Percentiles rank a stretch among this genome's conserved stretches.
Conservation (phyloP, 164 flowering plant genomes). For the Vitis riparia region DNA sequence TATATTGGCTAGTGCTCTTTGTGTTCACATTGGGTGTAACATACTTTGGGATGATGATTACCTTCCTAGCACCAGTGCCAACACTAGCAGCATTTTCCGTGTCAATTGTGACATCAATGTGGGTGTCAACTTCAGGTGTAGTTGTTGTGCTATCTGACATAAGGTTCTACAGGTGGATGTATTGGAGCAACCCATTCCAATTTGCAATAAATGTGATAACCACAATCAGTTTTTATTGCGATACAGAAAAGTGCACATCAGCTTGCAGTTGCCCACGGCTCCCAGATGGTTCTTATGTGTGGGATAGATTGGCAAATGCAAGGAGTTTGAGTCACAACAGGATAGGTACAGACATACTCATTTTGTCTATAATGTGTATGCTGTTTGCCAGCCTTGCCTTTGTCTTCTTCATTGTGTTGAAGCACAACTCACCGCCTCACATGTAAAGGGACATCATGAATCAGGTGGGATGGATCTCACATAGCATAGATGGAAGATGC, state of each 20-base stretch:
- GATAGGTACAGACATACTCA: slow-evolving; percentile 22
- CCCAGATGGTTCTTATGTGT: slow-evolving; percentile 32
- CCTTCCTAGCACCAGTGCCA: slow-evolving; percentile 31
- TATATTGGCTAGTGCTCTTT: slow-evolving; percentile 30
- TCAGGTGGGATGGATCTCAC: background rate
- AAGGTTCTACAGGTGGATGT: slow-evolving; percentile 30
- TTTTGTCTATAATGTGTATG: slow-evolving; percentile 24
- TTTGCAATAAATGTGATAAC: slow-evolving; percentile 27
- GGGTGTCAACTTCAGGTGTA: slow-evolving; percentile 38
- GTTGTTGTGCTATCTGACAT: slow-evolving; percentile 29
- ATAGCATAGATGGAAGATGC: background rate
- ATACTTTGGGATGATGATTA: slow-evolving; percentile 35
- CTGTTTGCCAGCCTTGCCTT: slow-evolving; percentile 32
- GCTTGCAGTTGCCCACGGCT: slow-evolving; percentile 29
- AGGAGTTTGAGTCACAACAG: slow-evolving; percentile 21
- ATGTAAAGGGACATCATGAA: background rate
- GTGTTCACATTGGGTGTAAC: slow-evolving; percentile 30
- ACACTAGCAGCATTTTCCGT: slow-evolving; percentile 34
- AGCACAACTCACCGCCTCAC: slow-evolving; percentile 23
- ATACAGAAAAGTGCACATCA: slow-evolving; percentile 21
- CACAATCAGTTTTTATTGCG: slow-evolving; percentile 32
- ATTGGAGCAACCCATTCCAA: slow-evolving; percentile 35
- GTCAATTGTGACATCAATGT: slow-evolving; percentile 32
- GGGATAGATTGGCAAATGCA: slow-evolving; percentile 29
- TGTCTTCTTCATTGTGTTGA: slow-evolving; percentile 29